Base-by-base conservation (phyloP, 2,329 filamentous ascomycete species). In the Pyricularia grisea region DNA sequence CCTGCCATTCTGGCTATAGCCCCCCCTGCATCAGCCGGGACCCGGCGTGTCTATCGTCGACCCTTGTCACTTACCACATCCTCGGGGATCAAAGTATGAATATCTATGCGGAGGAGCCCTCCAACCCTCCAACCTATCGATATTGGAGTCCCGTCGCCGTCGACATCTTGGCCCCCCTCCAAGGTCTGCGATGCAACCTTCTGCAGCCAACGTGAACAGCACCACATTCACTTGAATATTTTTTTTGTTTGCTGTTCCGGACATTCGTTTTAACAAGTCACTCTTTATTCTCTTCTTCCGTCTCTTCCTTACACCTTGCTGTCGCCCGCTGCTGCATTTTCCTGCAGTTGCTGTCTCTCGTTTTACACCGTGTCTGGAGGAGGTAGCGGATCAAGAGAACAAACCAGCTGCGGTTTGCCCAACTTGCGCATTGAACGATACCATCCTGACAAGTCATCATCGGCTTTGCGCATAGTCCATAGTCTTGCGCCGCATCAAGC, bases 171-270 rank as follows among this genome's bases (percentile, higher is more conserved):
- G 64, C 28, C 17, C 61, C 20, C 28, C 64, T 30, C 23, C 33
- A 30, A 68, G 67, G 67, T 68, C 67, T 68, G 67, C 60, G 60
- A 63, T 68, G 60, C 67, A 65, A 68, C 67, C 67, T 65, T 61
- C 67, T 65, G 58, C 30, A 33, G 17, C 30, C 27, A 42, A 27
- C 28, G 66, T 30, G 50, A 30, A 68, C 67, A 60, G 67, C 67
- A 55, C 60, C 60, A 68, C 67, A 65, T 36, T 68, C 67, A 31
- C 64, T 68, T 55, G 30, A 36, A 11, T 23, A 55, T n/a, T n/a
- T n/a, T 12, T 42, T n/a, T 23, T 30, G 10, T 31, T 23, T n/a
- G 25, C 63, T n/a, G 27, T n/a, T 36, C n/a, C 50, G 66, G 66
- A 63, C 33, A 3, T 28, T 68, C 67, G 25, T 42, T 65, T 31